Evolutionary conservation across 768 basidiomycete species (phyloP).

Genomic region (Lenzites betulinus): DNA sequence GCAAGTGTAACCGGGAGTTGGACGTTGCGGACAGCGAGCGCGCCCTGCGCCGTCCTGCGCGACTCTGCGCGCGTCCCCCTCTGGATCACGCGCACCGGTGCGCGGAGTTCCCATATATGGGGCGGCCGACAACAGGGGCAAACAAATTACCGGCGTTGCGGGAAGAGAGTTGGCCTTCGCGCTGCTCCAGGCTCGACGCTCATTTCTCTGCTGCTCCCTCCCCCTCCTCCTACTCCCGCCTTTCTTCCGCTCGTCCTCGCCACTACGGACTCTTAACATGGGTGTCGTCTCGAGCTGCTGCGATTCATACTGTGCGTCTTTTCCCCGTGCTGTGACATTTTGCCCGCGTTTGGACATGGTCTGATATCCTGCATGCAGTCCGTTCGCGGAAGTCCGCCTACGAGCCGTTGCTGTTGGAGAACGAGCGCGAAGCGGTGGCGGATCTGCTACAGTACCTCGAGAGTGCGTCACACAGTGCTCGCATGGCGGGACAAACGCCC

Average conservation of each 20-base stretch:
- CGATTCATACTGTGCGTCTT: slow-evolving; percentile 73
- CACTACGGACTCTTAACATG: slow-evolving; percentile 44
- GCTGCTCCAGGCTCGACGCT: slow-evolving; percentile 15
- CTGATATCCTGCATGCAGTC: slow-evolving; percentile 48
- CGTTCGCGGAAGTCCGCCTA: slow-evolving; percentile 81
- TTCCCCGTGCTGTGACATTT: neutral
- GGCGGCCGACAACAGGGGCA: slow-evolving; percentile 7
- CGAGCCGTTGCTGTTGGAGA: slow-evolving; percentile 84
- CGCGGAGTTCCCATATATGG: slow-evolving; percentile 7
- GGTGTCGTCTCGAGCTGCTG: slow-evolving; percentile 81
- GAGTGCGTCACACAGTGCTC: slow-evolving; percentile 56
- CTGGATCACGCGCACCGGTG: neutral
- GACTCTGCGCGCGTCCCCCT: too few species aligned
- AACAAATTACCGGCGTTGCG: slow-evolving; percentile 19
- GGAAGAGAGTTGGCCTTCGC: slow-evolving; percentile 9
- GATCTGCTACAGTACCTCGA: slow-evolving; percentile 97
- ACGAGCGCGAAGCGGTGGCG: slow-evolving; percentile 96
- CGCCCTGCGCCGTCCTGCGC: neutral
- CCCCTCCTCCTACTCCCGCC: slow-evolving; percentile 9
- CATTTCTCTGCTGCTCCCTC: slow-evolving; percentile 12
- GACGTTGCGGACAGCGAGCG: neutral
- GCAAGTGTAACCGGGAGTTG: neutral
- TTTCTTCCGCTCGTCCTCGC: slow-evolving; percentile 16
- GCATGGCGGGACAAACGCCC: neutral
- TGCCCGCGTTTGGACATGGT: slow-evolving; percentile 13